Evolutionary conservation across 192 early-diverging fungal species (phyloP).

Genomic region (Podila minutissima): DNA sequence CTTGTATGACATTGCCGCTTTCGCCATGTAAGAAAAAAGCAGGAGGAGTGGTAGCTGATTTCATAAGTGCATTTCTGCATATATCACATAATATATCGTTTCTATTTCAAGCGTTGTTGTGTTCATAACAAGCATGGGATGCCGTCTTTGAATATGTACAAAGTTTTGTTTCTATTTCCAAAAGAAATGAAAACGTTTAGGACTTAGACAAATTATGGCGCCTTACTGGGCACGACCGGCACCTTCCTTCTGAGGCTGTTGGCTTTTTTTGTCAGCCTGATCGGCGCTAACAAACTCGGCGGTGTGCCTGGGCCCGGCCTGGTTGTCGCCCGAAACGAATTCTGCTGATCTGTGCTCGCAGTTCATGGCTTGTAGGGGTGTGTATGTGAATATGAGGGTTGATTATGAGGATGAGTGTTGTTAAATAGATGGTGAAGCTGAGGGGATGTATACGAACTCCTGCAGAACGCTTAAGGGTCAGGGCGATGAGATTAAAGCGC

Average conservation of each 20-base stretch:
- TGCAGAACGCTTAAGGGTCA: no score
- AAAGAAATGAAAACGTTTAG: not conserved
- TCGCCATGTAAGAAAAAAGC: not conserved
- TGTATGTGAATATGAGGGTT: not conserved
- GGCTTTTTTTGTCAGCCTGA: not conserved
- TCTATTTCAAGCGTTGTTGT: no score
- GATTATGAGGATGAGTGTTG: not conserved
- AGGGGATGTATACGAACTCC: no score
- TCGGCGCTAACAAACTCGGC: constrained; percentile 11
- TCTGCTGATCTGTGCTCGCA: not conserved
- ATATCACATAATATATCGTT: no score
- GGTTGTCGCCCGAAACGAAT: constrained; percentile 8
- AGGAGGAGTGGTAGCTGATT: not conserved
- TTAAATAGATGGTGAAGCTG: not conserved
- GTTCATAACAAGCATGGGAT: no score
- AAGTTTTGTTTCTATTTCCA: not conserved
- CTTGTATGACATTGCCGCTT: not conserved
- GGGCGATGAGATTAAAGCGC: no score
- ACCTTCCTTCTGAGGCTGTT: not conserved
- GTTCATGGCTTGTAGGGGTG: not conserved
- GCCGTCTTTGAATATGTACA: constrained; percentile 2
- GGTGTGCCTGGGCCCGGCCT: not conserved
- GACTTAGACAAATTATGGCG: not conserved
- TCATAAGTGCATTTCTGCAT: no score
- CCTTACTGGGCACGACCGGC: not conserved